Conservation (phyloP, 805 yeast genomes). For the Candida silvicultrix region DNA sequence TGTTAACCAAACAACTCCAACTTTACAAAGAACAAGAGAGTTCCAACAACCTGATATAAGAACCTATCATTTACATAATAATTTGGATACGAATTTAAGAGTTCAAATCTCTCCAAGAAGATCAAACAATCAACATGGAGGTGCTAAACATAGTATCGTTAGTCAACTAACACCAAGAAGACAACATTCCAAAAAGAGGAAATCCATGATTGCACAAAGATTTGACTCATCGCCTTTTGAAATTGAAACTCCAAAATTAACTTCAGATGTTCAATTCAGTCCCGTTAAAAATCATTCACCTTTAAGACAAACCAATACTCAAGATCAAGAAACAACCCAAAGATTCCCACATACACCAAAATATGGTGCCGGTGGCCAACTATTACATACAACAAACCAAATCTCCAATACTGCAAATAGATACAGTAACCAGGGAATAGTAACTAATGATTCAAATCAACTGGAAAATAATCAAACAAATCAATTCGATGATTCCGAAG, state of each 20-base stretch:
- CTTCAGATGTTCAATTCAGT: constrained; percentile 20
- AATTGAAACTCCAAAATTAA: constrained; percentile 20
- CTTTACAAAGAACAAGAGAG: constrained; percentile 10
- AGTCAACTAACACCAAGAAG: constrained; percentile 18
- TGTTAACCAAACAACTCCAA: constrained; percentile 22
- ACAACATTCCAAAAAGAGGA: constrained; percentile 16
- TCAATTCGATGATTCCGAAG: constrained; percentile 19
- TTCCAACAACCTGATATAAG: constrained; percentile 5
- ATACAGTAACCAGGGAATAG: constrained; percentile 7
- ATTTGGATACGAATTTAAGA: constrained; percentile 18
- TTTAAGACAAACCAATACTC: constrained; percentile 3
- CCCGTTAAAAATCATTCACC: constrained; percentile 13
- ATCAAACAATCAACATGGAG: not conserved
- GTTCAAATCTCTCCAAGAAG: constrained; percentile 20
- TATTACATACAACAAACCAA: constrained; percentile 24
- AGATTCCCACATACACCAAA: constrained; percentile 44
- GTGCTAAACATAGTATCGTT: constrained; percentile 11
- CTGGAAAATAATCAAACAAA: not conserved
- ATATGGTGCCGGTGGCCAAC: constrained; percentile 32
- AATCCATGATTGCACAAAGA: constrained; percentile 18
- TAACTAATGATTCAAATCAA: not conserved
- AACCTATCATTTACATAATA: constrained; percentile 16
- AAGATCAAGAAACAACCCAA: constrained; percentile 16
- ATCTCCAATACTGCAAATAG: constrained; percentile 11
- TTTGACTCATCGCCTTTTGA: constrained; percentile 25